Conservation (phyloP, 1,139 yeast species). For the Yamadazyma taylorii region DNA sequence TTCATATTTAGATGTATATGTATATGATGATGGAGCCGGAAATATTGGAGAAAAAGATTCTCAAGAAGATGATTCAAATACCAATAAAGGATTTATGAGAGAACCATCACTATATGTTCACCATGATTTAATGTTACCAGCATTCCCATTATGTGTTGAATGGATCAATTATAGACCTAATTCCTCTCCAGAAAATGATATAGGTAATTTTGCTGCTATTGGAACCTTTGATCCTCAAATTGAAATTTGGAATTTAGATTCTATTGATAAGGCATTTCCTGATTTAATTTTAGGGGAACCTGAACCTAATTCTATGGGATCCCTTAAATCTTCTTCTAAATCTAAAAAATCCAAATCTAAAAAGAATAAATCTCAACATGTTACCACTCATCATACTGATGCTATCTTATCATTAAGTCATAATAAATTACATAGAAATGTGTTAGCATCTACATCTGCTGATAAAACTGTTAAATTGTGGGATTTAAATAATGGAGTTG, state of each 20-base stretch:
- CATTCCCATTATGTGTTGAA: slow-evolving; percentile 95
- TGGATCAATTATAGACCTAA: slow-evolving; percentile 82
- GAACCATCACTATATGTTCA: slow-evolving; percentile 84
- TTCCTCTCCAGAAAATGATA: slow-evolving; percentile 26
- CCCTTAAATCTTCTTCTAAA: slow-evolving; percentile 44
- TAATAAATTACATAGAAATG: slow-evolving; percentile 77
- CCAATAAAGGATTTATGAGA: slow-evolving; percentile 67
- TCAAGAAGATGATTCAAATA: slow-evolving; percentile 61
- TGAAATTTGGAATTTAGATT: slow-evolving; percentile 95
- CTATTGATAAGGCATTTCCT: slow-evolving; percentile 92
- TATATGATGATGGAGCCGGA: slow-evolving; percentile 93
- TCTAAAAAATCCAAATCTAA: slow-evolving; percentile 48
- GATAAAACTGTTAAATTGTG: slow-evolving; percentile 93
- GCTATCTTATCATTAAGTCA: slow-evolving; percentile 89
- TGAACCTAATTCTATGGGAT: slow-evolving; percentile 45
- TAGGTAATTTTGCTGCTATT: slow-evolving; percentile 91
- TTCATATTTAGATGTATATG: slow-evolving; percentile 87
- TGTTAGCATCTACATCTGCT: slow-evolving; percentile 92
- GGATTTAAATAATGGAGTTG: slow-evolving; percentile 78
- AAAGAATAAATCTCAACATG: slow-evolving; percentile 49
- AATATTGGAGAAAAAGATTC: slow-evolving; percentile 69
- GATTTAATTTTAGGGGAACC: slow-evolving; percentile 88
- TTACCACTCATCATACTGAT: slow-evolving; percentile 84
- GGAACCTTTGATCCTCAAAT: slow-evolving; percentile 98
- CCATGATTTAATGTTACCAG: slow-evolving; percentile 95